These are phyloP conservation scores for Fusarium mexicanum DNA, from an alignment of 2,329 filamentous ascomycete genomes.

Conservation along the genomic window DNA sequence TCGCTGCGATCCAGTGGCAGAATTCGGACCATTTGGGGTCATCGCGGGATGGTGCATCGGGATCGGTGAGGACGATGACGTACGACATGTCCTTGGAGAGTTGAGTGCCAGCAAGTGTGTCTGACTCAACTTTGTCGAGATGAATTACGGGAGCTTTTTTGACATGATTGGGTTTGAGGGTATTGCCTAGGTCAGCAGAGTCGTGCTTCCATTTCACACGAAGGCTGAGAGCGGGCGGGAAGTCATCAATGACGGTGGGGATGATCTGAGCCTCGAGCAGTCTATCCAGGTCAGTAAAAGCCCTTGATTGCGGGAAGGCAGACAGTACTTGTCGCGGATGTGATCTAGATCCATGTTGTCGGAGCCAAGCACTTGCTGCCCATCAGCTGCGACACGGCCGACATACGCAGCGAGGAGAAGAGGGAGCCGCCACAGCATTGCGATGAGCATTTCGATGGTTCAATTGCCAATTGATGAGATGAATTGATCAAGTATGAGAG, in stretches of 20 bases:
- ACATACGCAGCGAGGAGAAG: not conserved
- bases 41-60: slow-evolving; percentile 34
- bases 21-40: slow-evolving; percentile 38
- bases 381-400: not conserved
- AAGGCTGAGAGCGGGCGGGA: slow-evolving; percentile 21
- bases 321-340: slow-evolving; percentile 14
- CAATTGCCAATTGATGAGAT: rapidly evolving
- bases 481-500: rapidly evolving
- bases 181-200: slow-evolving; percentile 30
- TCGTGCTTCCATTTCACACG: slow-evolving; percentile 23
- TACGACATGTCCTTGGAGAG: not conserved
- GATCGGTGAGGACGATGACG: slow-evolving; percentile 32
- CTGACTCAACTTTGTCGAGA: not conserved
- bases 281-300: not conserved
- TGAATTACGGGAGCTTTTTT: not conserved
- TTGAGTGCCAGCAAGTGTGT: not conserved
- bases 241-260: slow-evolving; percentile 34
- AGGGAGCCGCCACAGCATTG: not conserved
- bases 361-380: not conserved
- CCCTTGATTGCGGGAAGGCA: no score
- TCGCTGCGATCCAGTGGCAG: slow-evolving; percentile 35
- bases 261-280: slow-evolving; percentile 26
- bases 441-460: not conserved
- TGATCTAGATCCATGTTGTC: not conserved
- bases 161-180: slow-evolving; percentile 11